These are phyloP conservation scores for Iris pallida DNA, from an alignment of 116 monocot genomes.

Conservation along the genomic window DNA sequence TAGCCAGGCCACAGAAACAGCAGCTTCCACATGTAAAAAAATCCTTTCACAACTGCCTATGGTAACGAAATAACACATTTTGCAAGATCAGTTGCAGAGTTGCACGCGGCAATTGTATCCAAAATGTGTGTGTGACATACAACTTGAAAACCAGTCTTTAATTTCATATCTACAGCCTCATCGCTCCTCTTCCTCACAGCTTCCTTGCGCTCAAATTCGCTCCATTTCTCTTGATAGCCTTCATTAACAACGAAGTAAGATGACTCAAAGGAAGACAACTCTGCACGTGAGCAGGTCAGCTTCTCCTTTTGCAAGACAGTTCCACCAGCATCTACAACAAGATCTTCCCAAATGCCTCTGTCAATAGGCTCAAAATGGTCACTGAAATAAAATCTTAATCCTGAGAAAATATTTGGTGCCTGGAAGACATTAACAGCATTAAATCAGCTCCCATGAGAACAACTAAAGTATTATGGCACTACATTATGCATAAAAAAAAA, in stretches of 20 bases:
- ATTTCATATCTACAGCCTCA: neutral
- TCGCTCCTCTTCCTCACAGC: neutral
- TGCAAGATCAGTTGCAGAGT: neutral
- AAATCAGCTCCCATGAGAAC: no score
- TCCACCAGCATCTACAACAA: conserved; percentile 44
- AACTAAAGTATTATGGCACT: no score
- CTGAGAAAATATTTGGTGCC: conserved; percentile 36
- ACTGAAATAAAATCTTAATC: conserved; percentile 39
- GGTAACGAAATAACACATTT: neutral
- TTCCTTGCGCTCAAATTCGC: neutral
- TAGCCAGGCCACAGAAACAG: no score
- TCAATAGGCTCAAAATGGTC: conserved; percentile 36
- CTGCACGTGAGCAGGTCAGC: no score
- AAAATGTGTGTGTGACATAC: neutral
- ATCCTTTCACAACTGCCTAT: no score
- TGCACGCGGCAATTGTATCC: neutral
- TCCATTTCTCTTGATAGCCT: neutral
- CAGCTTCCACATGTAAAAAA: no score
- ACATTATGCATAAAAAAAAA: no score
- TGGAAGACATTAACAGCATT: conserved; percentile 2
- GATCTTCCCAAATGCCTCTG: conserved; percentile 31
- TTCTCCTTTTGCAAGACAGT: conserved; percentile 21
- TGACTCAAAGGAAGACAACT: no score
- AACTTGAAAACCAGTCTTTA: neutral
- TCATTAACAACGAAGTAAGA: neutral